Evolutionary conservation across 2,329 filamentous ascomycete species (phyloP).

Genomic region (Pseudogymnoascus pannorum): DNA sequence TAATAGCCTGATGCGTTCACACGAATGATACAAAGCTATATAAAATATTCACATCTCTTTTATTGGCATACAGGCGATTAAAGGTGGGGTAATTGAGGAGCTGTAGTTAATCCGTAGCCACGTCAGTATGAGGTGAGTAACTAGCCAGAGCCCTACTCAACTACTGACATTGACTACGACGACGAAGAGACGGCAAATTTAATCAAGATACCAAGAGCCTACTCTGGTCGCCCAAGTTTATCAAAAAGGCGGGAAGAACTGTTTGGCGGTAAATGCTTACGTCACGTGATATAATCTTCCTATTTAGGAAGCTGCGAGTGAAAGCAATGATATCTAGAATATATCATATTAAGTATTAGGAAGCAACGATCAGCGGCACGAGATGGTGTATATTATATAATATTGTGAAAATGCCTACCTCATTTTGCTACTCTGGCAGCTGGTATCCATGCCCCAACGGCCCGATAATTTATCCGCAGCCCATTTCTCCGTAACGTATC

Average conservation of each 20-base stretch:
- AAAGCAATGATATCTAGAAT: neutral
- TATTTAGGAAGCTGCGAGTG: neutral
- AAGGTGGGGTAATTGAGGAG: neutral
- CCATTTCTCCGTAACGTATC: conserved; percentile 6
- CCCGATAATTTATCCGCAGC: neutral
- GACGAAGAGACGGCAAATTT: neutral
- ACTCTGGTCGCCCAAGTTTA: neutral
- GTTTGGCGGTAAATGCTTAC: neutral
- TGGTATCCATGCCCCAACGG: neutral
- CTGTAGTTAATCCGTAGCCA: neutral
- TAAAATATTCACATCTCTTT: neutral
- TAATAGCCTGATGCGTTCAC: neutral
- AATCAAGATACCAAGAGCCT: neutral
- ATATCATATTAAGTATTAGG: neutral
- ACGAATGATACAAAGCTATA: neutral
- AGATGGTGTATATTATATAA: neutral
- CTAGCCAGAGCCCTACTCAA: neutral
- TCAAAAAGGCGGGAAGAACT: too few relatives aligned
- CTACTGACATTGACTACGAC: too few relatives aligned
- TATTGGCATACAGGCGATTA: neutral
- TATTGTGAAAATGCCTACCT: too few relatives aligned
- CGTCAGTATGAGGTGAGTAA: neutral
- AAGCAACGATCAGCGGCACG: neutral
- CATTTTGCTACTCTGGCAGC: too few relatives aligned
- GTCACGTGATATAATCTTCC: neutral